These are phyloP conservation scores for Lonicera japonica DNA, from an alignment of 129 eudicot species.

Conservation along the genomic window DNA sequence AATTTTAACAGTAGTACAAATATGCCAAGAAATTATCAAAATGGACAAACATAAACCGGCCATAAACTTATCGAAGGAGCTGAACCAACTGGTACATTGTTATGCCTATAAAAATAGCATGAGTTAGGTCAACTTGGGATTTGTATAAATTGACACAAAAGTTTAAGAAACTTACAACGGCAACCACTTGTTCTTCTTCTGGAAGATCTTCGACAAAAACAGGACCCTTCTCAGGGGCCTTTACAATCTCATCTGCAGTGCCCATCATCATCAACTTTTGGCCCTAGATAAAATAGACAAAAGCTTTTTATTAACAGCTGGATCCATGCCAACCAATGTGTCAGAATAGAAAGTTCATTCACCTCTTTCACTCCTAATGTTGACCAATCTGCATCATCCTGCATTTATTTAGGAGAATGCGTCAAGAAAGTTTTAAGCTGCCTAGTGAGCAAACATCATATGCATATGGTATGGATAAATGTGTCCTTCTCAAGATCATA, in stretches of 20 bases:
- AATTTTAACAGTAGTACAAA: no score
- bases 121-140: no score
- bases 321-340: conserved; percentile 1
- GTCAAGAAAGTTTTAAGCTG: conserved; percentile 2
- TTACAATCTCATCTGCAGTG: conserved; percentile 91
- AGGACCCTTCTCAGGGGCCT: conserved; percentile 96
- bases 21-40: no score
- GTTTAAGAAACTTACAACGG: conserved; percentile 46
- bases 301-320: not conserved
- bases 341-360: conserved; percentile 13
- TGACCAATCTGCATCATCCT: conserved; percentile 99
- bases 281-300: conserved; percentile 47
- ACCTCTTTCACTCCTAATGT: conserved; percentile 95
- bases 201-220: conserved; percentile 95
- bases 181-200: conserved; percentile 87
- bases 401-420: conserved; percentile 13
- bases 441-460: conserved; percentile 3
- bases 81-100: no score
- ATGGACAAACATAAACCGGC: no score
- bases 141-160: no score
- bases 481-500: not conserved
- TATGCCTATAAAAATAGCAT: no score
- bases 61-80: no score
- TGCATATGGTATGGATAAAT: conserved; percentile 7
- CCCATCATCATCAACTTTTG: conserved; percentile 99